phyloP scores from a whole-genome alignment of 2,329 filamentous ascomycete genomes.

The Fulvia fulva region DNA sequence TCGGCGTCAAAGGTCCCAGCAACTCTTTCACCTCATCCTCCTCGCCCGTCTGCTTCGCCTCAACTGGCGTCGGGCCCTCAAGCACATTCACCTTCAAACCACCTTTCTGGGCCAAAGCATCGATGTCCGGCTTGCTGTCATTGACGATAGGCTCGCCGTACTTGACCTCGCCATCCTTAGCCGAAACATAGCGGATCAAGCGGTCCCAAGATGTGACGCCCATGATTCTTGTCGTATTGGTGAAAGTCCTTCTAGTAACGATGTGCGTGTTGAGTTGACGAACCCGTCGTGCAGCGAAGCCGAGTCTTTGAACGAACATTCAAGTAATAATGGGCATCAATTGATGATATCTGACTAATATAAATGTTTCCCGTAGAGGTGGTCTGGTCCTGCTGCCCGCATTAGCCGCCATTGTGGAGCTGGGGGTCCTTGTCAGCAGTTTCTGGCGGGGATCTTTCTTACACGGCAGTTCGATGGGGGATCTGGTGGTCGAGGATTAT shows the following conservation, averaged over 20 bases:
- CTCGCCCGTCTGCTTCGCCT: constrained; percentile 49
- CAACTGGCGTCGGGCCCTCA: constrained; percentile 42
- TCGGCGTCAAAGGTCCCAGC: constrained; percentile 48
- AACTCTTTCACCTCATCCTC: constrained; percentile 51
- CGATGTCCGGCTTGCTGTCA: constrained; percentile 24
- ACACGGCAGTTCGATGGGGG: too few relatives aligned
- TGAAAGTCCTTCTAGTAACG: background rate
- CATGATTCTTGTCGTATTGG: background rate
- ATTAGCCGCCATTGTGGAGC: background rate
- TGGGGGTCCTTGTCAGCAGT: background rate
- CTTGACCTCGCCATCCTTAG: constrained; percentile 64
- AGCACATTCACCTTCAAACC: constrained; percentile 51
- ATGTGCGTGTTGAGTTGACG: background rate
- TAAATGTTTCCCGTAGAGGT: background rate
- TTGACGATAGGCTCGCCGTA: constrained; percentile 66
- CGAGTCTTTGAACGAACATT: background rate
- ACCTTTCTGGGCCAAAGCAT: constrained; percentile 34
- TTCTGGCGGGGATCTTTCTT: too few relatives aligned
- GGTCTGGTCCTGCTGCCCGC: background rate
- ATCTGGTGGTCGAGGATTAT: too few relatives aligned
- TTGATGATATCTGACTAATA: background rate
- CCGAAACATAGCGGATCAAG: constrained; percentile 65
- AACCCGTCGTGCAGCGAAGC: background rate
- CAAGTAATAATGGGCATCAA: background rate
- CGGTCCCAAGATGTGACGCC: constrained; percentile 46